Evolutionary conservation across 2,329 filamentous ascomycete species (phyloP), one percentile per base, ranked within the genome.

Genomic region (Aspergillus fischeri): DNA sequence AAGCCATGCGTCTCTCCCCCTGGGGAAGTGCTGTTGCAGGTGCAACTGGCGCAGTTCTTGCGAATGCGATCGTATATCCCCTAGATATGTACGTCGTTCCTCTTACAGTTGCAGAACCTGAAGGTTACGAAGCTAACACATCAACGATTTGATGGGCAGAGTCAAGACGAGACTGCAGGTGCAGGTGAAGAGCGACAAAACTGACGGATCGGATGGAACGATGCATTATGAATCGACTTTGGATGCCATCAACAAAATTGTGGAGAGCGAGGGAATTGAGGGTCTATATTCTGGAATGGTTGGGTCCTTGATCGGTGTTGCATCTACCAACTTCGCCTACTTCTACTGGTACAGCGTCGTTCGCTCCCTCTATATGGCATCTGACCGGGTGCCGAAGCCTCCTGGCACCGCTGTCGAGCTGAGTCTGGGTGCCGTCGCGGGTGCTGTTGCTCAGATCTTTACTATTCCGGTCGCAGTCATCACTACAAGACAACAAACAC

Each of bases 261-360:
- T 90, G 38, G 83, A 86, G 56, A 86, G 86, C 53, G 94, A 99
- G 65, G 94, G 94, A 32, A 56, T 94, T 8, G 69, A 80, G 49
- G 94, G 94, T 6, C 84, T 99, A 7, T 99, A 99, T 70, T 86
- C 90, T 53, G 94, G 94, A 59, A 92, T 99, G 73, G 83, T 86
- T 59, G 92, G 93, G 52, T 86, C 92, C 4, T 80, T 99, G 20
- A 78, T 97, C 52, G 94, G 94, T 54, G 94, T 99, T 38, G 93
- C 92, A 1, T 97, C 92, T 27, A 97, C 93, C 53, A 99, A 99
- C 76, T 99, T 99, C 73, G 94, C 94, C 68, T 99, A 99, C 78
- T 99, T 99, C 74, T 99, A 99, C 79, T 97, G 93, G 92, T 97
- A 97, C 74, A 93, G 91, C 4, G 78, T 94, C 28, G 91, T 97